Evolutionary conservation across 129 eudicot genomes (phyloP).

Genomic region (Lonicera japonica): DNA sequence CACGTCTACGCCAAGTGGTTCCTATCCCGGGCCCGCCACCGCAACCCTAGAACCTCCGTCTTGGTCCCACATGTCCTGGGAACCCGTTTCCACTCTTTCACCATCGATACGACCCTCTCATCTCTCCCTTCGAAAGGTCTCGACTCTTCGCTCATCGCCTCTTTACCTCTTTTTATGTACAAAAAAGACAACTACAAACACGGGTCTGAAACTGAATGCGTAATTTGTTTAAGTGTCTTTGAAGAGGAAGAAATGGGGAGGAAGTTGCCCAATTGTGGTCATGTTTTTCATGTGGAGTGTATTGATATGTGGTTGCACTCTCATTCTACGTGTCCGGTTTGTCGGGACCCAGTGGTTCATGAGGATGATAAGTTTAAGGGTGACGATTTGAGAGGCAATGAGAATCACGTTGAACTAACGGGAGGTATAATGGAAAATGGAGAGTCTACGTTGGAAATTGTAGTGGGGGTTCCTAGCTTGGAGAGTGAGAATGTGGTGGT

Average conservation of each 20-base stretch:
- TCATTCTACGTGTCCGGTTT: conserved; percentile 71
- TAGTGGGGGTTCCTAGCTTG: conserved; percentile 10
- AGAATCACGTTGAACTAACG: background rate
- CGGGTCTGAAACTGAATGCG: conserved; percentile 38
- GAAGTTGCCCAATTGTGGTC: conserved; percentile 46
- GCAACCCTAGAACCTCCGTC: conserved; percentile 24
- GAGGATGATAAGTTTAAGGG: background rate
- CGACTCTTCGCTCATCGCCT: conserved; percentile 39
- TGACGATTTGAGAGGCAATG: too few species aligned
- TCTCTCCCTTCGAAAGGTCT: conserved; percentile 43
- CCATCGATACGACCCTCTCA: conserved; percentile 22
- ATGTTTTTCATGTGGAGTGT: conserved; percentile 69
- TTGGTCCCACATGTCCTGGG: conserved; percentile 35
- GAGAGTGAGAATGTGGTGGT: conserved; percentile 1
- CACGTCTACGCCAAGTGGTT: conserved; percentile 70
- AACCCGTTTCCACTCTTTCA: conserved; percentile 26
- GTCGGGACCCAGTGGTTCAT: conserved; percentile 39
- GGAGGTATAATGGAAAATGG: background rate
- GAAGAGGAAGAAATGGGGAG: conserved; percentile 52
- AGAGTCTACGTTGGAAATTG: conserved; percentile 19
- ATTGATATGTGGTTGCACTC: conserved; percentile 79
- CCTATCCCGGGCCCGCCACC: conserved; percentile 36
- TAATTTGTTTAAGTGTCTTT: conserved; percentile 57
- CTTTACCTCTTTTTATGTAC: conserved; percentile 48
- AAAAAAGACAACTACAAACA: conserved; percentile 2